These are phyloP conservation scores for Dictyostelium firmibasis DNA, from an alignment of 78 protist genomes.

Conservation along the genomic window DNA sequence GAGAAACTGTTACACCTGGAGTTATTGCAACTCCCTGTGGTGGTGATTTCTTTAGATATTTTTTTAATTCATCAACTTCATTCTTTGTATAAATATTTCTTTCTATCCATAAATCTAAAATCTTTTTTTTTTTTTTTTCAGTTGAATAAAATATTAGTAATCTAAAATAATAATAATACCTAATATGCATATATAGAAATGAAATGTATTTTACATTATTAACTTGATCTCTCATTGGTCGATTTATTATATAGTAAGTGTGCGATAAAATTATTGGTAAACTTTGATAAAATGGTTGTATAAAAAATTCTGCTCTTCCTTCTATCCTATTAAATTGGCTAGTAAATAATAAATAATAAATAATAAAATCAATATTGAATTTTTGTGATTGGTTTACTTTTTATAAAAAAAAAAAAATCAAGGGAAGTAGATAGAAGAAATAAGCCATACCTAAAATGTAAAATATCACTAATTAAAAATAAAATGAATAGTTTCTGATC, in stretches of 20 bases:
- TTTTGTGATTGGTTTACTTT: no score
- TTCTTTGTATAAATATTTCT: not conserved
- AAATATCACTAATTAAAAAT: constrained; percentile 15
- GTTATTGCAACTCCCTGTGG: not conserved
- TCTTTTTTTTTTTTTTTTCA: not conserved
- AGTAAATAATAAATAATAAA: no score
- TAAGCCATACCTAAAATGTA: constrained; percentile 26
- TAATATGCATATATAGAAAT: not conserved
- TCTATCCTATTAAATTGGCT: not conserved
- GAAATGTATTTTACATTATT: not conserved
- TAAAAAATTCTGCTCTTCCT: not conserved
- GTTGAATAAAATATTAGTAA: not conserved
- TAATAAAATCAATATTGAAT: no score
- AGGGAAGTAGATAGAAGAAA: no score
- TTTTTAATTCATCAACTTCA: not conserved
- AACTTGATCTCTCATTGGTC: not conserved
- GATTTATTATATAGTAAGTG: not conserved
- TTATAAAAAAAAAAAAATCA: not conserved
- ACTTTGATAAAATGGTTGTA: not conserved
- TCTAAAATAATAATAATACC: not conserved
- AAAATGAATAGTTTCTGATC: constrained; percentile 6
- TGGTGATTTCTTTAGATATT: not conserved
- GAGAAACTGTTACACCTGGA: not conserved
- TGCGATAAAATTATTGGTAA: constrained; percentile 10
- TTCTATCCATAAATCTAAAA: constrained; percentile 15